These are phyloP conservation scores for Plasmodium chabaudi DNA, from an alignment of 169 alveolate genomes.

Conservation along the genomic window DNA sequence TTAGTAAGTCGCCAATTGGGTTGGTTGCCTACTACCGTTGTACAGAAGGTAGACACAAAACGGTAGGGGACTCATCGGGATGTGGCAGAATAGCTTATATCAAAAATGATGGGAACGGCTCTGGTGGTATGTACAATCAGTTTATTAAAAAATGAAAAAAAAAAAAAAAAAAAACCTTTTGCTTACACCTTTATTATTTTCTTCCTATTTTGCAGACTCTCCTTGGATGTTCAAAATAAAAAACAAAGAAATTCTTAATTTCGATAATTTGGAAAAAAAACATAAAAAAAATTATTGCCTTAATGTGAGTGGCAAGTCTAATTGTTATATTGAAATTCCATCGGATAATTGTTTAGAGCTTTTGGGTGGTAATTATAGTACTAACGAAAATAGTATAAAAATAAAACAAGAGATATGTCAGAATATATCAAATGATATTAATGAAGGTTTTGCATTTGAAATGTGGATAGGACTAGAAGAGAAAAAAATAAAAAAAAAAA, in stretches of 20 bases:
- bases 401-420: constrained; percentile 56
- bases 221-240: constrained; percentile 35
- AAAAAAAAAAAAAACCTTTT: background rate
- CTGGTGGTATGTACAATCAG: background rate
- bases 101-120: constrained; percentile 5
- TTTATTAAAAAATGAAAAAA: background rate
- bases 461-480: constrained; percentile 70
- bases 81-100: constrained; percentile 36
- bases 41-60: constrained; percentile 33
- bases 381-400: constrained; percentile 32
- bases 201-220: constrained; percentile 7
- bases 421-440: constrained; percentile 18
- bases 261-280: constrained; percentile 4
- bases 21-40: constrained; percentile 58
- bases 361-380: constrained; percentile 67
- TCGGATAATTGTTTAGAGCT: constrained; percentile 57
- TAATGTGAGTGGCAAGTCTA: constrained; percentile 37
- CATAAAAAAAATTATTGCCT: constrained; percentile 30
- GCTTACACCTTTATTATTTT: too few relatives aligned
- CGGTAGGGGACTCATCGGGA: constrained; percentile 38
- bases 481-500: background rate
- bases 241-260: constrained; percentile 4
- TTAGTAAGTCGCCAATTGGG: constrained; percentile 35
- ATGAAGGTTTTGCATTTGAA: constrained; percentile 72
- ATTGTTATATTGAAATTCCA: constrained; percentile 14